Conservation (phyloP, 148 eudicot species). For the Heliamphora exappendiculata region DNA sequence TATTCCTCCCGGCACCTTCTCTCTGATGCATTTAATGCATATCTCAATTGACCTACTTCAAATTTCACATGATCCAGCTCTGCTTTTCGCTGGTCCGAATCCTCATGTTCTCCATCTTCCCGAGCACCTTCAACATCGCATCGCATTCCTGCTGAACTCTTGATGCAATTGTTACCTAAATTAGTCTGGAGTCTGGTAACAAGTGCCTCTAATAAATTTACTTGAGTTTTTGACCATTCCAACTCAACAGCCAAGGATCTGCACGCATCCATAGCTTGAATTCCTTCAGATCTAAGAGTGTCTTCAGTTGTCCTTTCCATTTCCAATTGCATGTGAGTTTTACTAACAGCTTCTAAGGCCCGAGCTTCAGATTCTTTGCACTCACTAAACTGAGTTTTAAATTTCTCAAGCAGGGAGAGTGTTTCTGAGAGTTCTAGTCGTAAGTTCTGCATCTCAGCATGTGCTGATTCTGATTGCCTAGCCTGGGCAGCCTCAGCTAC, state of each 20-base stretch:
- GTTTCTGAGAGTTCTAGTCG: conserved; percentile 51
- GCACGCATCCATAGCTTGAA: conserved; percentile 45
- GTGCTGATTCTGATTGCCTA: conserved; percentile 49
- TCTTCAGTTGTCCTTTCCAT: conserved; percentile 44
- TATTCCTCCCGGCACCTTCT: conserved; percentile 59
- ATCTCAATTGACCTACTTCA: conserved; percentile 45
- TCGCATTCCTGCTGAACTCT: conserved; percentile 12
- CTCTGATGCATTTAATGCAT: conserved; percentile 61
- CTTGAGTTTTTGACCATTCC: conserved; percentile 51
- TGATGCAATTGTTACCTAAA: conserved; percentile 1
- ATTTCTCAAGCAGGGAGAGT: conserved; percentile 40
- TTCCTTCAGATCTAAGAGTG: conserved; percentile 34
- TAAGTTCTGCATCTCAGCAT: conserved; percentile 50
- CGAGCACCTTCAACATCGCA: background rate
- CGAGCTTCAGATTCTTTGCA: conserved; percentile 50
- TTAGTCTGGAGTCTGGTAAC: conserved; percentile 43
- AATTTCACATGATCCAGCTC: conserved; percentile 47
- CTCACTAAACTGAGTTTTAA: conserved; percentile 51
- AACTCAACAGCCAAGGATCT: conserved; percentile 40
- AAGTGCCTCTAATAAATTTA: conserved; percentile 36
- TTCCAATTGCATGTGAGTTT: conserved; percentile 51
- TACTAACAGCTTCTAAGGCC: conserved; percentile 42
- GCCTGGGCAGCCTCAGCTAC: conserved; percentile 54
- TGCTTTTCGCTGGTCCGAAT: conserved; percentile 26
- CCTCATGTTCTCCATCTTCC: conserved; percentile 24